Base-by-base conservation (phyloP, 306 rosid species). In the Senna tora region DNA sequence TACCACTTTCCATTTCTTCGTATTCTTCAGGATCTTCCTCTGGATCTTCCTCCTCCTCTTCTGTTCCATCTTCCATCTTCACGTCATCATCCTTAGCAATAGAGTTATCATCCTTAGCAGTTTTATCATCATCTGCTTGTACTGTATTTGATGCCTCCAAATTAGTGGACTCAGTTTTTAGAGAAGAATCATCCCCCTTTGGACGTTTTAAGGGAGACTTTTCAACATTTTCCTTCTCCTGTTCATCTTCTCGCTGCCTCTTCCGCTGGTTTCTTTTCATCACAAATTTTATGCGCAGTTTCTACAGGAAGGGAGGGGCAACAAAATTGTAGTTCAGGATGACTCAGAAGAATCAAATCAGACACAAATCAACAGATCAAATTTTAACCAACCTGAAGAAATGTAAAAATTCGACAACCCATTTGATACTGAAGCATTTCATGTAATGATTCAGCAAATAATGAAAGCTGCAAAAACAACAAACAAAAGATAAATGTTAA, bases 391-490 rank as follows among this genome's bases (percentile, higher is more conserved):
- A 89, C 99, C 99, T 91, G 96, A 59, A 95, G 90, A 85, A 95
- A 91, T 74, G 90, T 62, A 67, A 95, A 82, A 74, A 95, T 81
- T 50, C 85, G 86, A 80, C 79, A 72, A 56, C 99, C 99, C 97
- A 95, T 89, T 85, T 88, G 96, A 85, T 82, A 92, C 81, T 95
- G 99, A 83, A 95, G 90, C 99, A 91, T 95, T 88, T 95, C 99
- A 87, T 86, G 79, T 28, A 91, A 81, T n/a, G 97, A 79, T 77
- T 95, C 99, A 4, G 96, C 96, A 84, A 95, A 91, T 77, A 95
- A 80, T 42, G 97, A 95, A 71, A 95, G 85, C 97, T 91, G 88
- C 85, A 82, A 69, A 65, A 78, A 70, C 73, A 71, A 67, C 65
- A 58, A 52, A 53, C 20, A 57, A 61, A 55, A 12, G 39, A 66